These are phyloP conservation scores for Flaveria sonorensis DNA, from an alignment of 129 eudicot genomes.

Conservation along the genomic window DNA sequence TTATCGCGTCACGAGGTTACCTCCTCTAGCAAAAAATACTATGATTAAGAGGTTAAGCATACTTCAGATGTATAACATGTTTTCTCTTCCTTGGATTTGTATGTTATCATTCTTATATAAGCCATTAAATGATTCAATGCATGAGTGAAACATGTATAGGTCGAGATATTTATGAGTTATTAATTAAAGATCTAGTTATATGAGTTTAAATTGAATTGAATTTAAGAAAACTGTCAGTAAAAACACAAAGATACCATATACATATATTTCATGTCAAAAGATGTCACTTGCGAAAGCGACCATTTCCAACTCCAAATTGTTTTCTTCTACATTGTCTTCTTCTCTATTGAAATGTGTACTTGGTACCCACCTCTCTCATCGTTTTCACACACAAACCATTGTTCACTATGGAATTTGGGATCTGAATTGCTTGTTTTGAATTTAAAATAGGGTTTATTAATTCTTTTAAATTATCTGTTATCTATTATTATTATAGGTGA, in stretches of 20 bases:
- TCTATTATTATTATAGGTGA: not conserved
- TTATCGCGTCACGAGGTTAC: too few species aligned
- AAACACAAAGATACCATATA: not conserved
- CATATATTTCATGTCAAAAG: conserved; percentile 28
- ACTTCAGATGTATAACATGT: too few species aligned
- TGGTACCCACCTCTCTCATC: conserved; percentile 18
- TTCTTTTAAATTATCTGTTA: not conserved
- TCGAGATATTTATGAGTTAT: too few species aligned
- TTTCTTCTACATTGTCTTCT: conserved; percentile 64
- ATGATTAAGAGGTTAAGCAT: too few species aligned
- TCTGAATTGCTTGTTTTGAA: not conserved
- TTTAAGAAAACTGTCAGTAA: too few species aligned
- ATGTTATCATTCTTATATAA: too few species aligned
- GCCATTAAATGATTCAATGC: too few species aligned
- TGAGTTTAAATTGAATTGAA: too few species aligned
- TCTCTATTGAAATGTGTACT: conserved; percentile 64
- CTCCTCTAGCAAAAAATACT: too few species aligned
- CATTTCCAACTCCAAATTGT: conserved; percentile 63
- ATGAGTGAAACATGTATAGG: too few species aligned
- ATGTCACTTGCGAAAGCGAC: conserved; percentile 54
- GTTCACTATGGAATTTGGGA: not conserved
- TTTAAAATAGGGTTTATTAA: not conserved
- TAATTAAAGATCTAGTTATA: too few species aligned
- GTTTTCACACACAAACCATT: conserved; percentile 22
- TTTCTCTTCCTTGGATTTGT: too few species aligned